phyloP scores from a whole-genome alignment of 495 filamentous ascomycete genomes.

The Penicillium alfredii region DNA sequence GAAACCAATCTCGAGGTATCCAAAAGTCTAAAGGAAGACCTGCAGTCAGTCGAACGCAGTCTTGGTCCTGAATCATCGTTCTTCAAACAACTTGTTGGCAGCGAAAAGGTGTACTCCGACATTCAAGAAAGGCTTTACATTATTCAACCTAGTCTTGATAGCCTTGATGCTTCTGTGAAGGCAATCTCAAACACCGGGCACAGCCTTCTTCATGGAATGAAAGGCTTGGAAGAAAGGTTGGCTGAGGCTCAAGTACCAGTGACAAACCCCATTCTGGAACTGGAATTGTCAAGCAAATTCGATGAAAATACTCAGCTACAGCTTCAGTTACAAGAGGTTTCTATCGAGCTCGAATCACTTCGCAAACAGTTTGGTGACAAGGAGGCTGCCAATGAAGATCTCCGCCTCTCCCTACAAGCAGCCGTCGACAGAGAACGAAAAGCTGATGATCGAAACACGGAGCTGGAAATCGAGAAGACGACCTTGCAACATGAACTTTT shows the following conservation, averaged over 20 bases:
- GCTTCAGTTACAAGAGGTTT: constrained; percentile 16
- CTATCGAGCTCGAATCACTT: constrained; percentile 9
- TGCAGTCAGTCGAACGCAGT: constrained; percentile 13
- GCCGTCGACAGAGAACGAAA: constrained; percentile 7
- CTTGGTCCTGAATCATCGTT: constrained; percentile 21
- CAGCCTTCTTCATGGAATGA: constrained; percentile 17
- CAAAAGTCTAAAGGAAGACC: constrained; percentile 13
- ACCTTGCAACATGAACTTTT: constrained; percentile 17
- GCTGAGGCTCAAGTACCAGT: constrained; percentile 16
- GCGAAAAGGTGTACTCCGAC: constrained; percentile 4
- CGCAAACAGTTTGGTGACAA: constrained; percentile 13
- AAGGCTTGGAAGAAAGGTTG: constrained; percentile 16
- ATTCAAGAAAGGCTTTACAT: constrained; percentile 16
- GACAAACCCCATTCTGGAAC: constrained; percentile 7
- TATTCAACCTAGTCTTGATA: constrained; percentile 15
- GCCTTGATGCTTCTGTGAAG: constrained; percentile 14
- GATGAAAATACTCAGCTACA: constrained; percentile 24
- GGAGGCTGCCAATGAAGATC: constrained; percentile 10
- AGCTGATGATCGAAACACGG: constrained; percentile 5
- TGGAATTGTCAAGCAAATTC: constrained; percentile 10
- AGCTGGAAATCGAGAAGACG: constrained; percentile 16
- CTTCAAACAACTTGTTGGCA: constrained; percentile 18
- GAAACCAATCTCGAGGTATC: constrained; percentile 12
- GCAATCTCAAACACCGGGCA: constrained; percentile 10
- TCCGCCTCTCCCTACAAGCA: constrained; percentile 18